Evolutionary conservation across 352 stramenopile genomes (phyloP), one percentile per base, ranked within the genome.

Genomic region (Elongisporangium undulatum): DNA sequence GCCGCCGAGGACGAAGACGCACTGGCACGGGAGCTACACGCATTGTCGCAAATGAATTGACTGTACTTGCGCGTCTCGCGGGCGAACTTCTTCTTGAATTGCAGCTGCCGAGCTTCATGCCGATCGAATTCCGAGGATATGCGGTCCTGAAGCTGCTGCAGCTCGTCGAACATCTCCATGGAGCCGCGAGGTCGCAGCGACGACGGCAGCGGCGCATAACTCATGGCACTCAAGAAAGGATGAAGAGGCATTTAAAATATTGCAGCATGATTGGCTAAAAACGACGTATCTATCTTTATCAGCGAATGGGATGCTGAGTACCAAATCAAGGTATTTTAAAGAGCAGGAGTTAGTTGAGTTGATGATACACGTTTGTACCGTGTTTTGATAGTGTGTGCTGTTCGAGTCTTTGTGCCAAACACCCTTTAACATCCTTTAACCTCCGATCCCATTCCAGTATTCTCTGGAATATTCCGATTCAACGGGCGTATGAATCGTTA

Each of bases 11-110:
- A 67, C 0, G 66, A 61, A 7, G 65, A 63, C 22, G 58, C 57
- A 20, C 48, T 63, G 1, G 71, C 38, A 56, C 61, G 72, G 49
- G 65, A 68, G 4, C 51, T 59, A 50, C 71, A 72, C 4, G 68
- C 71, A 3, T 66, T 53, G 23, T 80, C 66, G 41, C 71, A 88
- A 29, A 86, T 86, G 21, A 63, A 63, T 49, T 79, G 70, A 53
- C 72, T 71, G 68, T 85, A 70, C 60, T 71, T 79, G 19, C 75
- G 70, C 50, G 76, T 72, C 52, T 86, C 74, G 38, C 66, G 65
- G 15, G 67, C 71, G 63, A 86, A 85, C 53, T 82, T 70, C 66
- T 73, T 71, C 53, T 79, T 77, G 65, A 88, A 88, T 19, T 69
- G 65, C 63, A 71, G 62, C 55, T 86, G 78, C 20, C 75, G 69